Evolutionary conservation across 441 rosid genomes (phyloP).

Genomic region (Croton setiger): DNA sequence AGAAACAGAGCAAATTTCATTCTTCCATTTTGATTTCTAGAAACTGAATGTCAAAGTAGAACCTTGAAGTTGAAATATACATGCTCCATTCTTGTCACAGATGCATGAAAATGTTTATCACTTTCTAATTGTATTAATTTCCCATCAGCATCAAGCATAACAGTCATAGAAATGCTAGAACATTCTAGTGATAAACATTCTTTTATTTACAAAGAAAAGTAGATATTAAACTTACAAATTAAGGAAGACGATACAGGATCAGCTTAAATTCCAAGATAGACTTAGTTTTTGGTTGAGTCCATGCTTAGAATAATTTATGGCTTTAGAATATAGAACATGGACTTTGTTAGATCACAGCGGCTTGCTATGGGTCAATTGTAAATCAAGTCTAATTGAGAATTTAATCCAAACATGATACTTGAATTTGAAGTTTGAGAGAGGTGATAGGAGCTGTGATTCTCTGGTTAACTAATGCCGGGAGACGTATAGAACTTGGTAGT

Average conservation of each 20-base stretch:
- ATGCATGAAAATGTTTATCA: neutral
- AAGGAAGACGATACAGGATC: neutral
- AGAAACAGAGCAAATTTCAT: neutral
- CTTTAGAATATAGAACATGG: neutral
- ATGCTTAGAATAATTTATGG: neutral
- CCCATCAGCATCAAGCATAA: neutral
- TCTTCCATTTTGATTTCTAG: slow-evolving; percentile 1
- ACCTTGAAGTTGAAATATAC: neutral
- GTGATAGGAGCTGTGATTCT: neutral
- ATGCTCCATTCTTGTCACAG: neutral
- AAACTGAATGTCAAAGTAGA: neutral
- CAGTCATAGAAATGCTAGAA: neutral
- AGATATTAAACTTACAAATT: no score
- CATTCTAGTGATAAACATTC: no score
- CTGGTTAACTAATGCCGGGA: neutral
- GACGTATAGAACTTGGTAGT: no score
- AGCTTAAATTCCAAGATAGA: neutral
- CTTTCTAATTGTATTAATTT: neutral
- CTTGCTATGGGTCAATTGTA: neutral
- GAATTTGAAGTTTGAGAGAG: neutral
- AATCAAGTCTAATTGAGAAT: neutral
- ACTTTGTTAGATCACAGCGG: neutral
- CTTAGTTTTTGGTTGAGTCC: neutral
- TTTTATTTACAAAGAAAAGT: no score
- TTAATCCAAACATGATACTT: neutral